phyloP scores from a whole-genome alignment of 495 filamentous ascomycete genomes.

The Talaromyces borbonicus region DNA sequence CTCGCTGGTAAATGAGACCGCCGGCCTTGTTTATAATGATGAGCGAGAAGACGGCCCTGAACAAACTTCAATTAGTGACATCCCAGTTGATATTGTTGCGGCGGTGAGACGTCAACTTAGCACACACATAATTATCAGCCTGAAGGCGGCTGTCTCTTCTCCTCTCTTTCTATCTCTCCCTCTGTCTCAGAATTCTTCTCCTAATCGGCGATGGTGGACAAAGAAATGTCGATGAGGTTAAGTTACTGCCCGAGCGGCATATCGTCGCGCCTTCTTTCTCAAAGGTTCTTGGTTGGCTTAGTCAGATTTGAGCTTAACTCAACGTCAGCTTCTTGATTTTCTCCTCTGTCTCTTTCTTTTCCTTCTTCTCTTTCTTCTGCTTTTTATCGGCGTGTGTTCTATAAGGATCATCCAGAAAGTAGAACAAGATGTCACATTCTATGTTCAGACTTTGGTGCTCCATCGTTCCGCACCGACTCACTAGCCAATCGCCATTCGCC shows the following conservation, averaged over 20 bases:
- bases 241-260: not conserved
- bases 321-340: too few relatives aligned
- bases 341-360: not conserved
- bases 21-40: conserved; percentile 98
- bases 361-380: not conserved
- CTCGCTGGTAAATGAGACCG: conserved; percentile 88
- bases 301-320: not conserved
- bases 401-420: too few relatives aligned
- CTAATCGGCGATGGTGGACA: too few relatives aligned
- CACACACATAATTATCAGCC: too few relatives aligned
- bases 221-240: not conserved
- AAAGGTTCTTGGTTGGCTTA: too few relatives aligned
- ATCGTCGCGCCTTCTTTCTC: not conserved
- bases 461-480: too few relatives aligned
- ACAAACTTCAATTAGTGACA: not conserved
- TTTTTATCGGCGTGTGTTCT: not conserved
- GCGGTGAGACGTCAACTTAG: not conserved
- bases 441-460: too few relatives aligned
- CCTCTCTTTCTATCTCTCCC: too few relatives aligned
- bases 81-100: not conserved
- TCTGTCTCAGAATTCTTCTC: too few relatives aligned
- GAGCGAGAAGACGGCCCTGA: conserved; percentile 83
- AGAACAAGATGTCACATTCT: too few relatives aligned
- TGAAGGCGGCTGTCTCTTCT: too few relatives aligned
- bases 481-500: too few relatives aligned